A percentile compares a stretch with the other conserved stretches of the same genome.
Evolutionary conservation across 1,139 yeast species (phyloP).

Genomic region (Nakaseomyces sp.): DNA sequence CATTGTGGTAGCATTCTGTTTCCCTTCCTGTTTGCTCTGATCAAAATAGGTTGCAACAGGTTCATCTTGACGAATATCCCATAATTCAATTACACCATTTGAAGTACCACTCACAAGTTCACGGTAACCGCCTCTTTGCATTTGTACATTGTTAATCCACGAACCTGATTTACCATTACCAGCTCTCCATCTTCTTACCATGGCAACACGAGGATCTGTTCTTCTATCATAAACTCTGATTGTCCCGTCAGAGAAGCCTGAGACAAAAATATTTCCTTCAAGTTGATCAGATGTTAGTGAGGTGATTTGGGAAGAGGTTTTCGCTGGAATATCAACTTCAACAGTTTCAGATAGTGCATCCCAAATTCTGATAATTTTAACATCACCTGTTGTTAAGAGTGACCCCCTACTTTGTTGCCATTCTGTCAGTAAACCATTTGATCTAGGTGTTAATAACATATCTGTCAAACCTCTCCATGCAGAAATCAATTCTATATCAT

Average conservation of each 20-base stretch:
- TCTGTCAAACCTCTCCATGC: constrained; percentile 95
- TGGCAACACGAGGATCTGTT: constrained; percentile 71
- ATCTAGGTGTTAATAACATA: constrained; percentile 65
- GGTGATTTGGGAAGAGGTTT: constrained; percentile 84
- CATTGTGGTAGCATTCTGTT: constrained; percentile 34
- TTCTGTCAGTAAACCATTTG: constrained; percentile 79
- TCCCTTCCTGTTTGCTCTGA: constrained; percentile 34
- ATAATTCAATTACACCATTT: constrained; percentile 74
- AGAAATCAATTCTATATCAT: constrained; percentile 56
- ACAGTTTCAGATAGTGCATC: constrained; percentile 93
- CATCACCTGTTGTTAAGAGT: constrained; percentile 88
- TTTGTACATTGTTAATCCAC: constrained; percentile 71
- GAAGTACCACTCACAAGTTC: constrained; percentile 80
- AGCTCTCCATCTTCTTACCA: constrained; percentile 73
- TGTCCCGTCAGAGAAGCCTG: constrained; percentile 92
- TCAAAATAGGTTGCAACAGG: constrained; percentile 63
- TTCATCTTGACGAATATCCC: constrained; percentile 76
- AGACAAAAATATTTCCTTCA: constrained; percentile 82
- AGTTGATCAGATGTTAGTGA: constrained; percentile 91
- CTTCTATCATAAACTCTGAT: constrained; percentile 86
- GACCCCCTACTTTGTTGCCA: constrained; percentile 98
- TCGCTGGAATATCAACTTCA: constrained; percentile 78
- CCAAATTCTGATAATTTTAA: constrained; percentile 85
- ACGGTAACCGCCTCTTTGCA: constrained; percentile 95
- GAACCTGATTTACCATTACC: constrained; percentile 34